These are phyloP conservation scores for Sporisorium reilianum DNA, from an alignment of 1,284 basidiomycete species.

Conservation along the genomic window DNA sequence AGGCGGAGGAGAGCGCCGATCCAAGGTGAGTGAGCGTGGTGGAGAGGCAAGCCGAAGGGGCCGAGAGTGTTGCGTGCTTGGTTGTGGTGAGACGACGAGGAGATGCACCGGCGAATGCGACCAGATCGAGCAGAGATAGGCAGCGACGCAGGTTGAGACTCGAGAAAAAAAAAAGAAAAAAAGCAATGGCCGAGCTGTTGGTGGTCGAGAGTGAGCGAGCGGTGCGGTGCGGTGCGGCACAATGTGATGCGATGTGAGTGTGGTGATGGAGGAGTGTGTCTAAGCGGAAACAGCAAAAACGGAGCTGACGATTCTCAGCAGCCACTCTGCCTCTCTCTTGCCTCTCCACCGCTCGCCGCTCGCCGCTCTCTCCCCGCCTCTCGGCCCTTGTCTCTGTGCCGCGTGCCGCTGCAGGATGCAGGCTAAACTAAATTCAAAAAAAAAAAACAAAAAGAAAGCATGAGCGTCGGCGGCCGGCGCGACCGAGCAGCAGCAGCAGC, in stretches of 20 bases:
- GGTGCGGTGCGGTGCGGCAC: not conserved
- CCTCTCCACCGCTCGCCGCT: not conserved
- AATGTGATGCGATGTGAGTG: not conserved
- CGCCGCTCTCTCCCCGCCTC: not conserved
- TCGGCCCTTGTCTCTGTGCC: not conserved
- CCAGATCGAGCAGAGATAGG: constrained; percentile 13
- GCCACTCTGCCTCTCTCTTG: not conserved
- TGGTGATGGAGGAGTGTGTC: not conserved
- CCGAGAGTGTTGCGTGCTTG: constrained; percentile 6
- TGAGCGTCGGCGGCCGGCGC: constrained; percentile 23
- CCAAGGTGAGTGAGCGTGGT: not conserved
- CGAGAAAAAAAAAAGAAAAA: not conserved
- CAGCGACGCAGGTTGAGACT: not conserved
- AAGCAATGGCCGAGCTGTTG: constrained; percentile 1
- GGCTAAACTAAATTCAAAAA: constrained; percentile 10
- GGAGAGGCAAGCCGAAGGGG: constrained; percentile 23
- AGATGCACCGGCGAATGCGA: constrained; percentile 1
- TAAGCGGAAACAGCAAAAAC: not conserved
- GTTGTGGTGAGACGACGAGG: not conserved
- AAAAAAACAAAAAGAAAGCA: not conserved
- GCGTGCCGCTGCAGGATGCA: constrained; percentile 5
- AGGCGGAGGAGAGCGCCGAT: constrained; percentile 19
- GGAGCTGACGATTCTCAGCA: not conserved
- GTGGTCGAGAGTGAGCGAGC: constrained; percentile 1
- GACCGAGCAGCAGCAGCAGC: constrained; percentile 15